Base-by-base conservation (phyloP, 192 early-diverging fungal species). In the Cladochytrium replicatum region DNA sequence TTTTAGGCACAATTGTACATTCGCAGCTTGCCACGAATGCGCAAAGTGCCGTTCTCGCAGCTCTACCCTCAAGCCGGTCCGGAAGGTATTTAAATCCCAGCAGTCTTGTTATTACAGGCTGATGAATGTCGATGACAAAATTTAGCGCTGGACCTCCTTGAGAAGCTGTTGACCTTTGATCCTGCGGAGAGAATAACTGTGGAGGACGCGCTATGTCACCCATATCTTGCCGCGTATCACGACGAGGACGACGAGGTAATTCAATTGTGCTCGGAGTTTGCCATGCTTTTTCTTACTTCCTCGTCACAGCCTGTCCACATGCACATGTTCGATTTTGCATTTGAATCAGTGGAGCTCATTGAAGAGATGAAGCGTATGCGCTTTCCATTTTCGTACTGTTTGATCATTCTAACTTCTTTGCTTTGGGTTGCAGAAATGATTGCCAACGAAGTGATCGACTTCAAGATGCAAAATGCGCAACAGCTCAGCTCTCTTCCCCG, bases 1-100 rank as follows among this genome's bases (percentile, higher is more conserved):
- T n/a, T n/a, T n/a, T n/a, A 78, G 56, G 90, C 90, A 11, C 88
- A 88, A 53, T 72, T 85, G 58, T 93, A 93, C 68, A 91, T 93
- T 52, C 75, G 82, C 37, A 82, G 81, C 32, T 67, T 93, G 46
- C 85, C 86, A 22, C 68, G 59, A 50, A 88, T 87, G 80, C 82
- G 81, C 55, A 86, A 76, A 52, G 77, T 89, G 38, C 82, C 83
- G 4, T 91, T 85, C 64, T 66, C 66, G 58, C 70, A 75, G 43
- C 63, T 93, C 47, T 93, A 82, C 69, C 85, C 88, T 19, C 69
- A 64, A 19, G 89, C 87, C 54, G 82, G 68, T 28, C 67, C 73
- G 15, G 28, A 66, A 29, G 68, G 63, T 66, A 58, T 41, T 8
- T 37, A 46, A 27, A n/a, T 29, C 4, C 27, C n/a, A 13, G 23